These are phyloP conservation scores for Prunus padus DNA, from an alignment of 306 rosid genomes.

Conservation along the genomic window DNA sequence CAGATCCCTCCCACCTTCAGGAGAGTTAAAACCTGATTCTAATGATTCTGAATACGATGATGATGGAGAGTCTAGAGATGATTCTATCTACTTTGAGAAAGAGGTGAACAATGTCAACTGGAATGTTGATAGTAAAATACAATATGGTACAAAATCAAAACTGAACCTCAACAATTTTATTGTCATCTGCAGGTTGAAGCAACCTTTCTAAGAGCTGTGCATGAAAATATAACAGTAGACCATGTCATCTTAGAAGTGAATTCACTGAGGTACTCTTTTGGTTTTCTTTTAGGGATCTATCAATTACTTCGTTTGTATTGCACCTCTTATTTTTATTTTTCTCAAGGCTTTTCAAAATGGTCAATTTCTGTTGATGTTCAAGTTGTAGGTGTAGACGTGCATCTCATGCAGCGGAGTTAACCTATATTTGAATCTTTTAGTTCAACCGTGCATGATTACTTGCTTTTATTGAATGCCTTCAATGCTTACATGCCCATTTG, in stretches of 20 bases:
- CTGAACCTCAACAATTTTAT: constrained; percentile 11
- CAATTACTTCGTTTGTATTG: neutral
- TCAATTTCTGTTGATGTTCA: neutral
- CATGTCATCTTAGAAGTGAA: constrained; percentile 79
- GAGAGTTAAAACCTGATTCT: constrained; percentile 68
- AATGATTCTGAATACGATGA: constrained; percentile 65
- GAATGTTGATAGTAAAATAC: constrained; percentile 9
- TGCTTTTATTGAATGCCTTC: neutral
- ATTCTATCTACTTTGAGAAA: constrained; percentile 59
- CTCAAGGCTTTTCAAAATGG: neutral
- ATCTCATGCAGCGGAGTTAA: neutral
- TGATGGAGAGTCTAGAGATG: constrained; percentile 64
- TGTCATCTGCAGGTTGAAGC: constrained; percentile 78
- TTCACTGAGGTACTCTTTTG: constrained; percentile 63
- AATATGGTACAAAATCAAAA: constrained; percentile 10
- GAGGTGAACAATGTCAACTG: constrained; percentile 52
- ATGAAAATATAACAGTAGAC: constrained; percentile 74
- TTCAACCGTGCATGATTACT: neutral
- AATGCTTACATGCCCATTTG: neutral
- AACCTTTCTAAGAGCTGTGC: constrained; percentile 86
- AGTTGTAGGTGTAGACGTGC: neutral
- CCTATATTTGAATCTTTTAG: neutral
- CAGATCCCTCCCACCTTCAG: constrained; percentile 70
- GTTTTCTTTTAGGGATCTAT: neutral
- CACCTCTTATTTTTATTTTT: neutral